Conservation (phyloP, 2,329 filamentous ascomycete species). For the Pseudodiploospora longispora region DNA sequence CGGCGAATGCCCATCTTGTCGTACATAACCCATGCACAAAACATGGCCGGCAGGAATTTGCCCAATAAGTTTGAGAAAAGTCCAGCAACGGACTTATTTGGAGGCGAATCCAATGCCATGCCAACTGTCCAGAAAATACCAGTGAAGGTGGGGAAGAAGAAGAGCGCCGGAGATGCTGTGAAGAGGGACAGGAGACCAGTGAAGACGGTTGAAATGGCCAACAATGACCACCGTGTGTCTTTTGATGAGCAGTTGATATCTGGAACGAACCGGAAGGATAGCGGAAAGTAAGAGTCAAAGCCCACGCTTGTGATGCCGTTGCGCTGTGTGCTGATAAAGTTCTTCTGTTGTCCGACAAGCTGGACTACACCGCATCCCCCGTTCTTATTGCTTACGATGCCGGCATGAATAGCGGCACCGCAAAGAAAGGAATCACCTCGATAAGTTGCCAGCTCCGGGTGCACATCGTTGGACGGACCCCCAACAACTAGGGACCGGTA, state of each 20-base stretch:
- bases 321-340: constrained; percentile 55
- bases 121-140: constrained; percentile 86
- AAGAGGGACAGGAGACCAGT: constrained; percentile 73
- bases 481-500: constrained; percentile 62
- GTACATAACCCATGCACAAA: constrained; percentile 82
- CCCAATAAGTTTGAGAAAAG: constrained; percentile 73
- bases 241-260: constrained; percentile 58
- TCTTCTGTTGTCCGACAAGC: constrained; percentile 58
- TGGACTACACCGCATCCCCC: constrained; percentile 79
- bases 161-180: constrained; percentile 66
- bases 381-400: constrained; percentile 59
- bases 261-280: constrained; percentile 69
- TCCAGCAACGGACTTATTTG: constrained; percentile 55
- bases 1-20: constrained; percentile 70
- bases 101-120: constrained; percentile 79
- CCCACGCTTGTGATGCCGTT: constrained; percentile 68
- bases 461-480: constrained; percentile 43
- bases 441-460: constrained; percentile 51
- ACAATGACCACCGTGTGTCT: constrained; percentile 76
- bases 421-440: constrained; percentile 87
- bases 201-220: constrained; percentile 75
- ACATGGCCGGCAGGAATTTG: constrained; percentile 78
- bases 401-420: constrained; percentile 74
- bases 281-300: constrained; percentile 86
- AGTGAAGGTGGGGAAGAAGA: constrained; percentile 78